These are phyloP conservation scores for Suillus subluteus DNA, from an alignment of 768 basidiomycete species.

Conservation along the genomic window DNA sequence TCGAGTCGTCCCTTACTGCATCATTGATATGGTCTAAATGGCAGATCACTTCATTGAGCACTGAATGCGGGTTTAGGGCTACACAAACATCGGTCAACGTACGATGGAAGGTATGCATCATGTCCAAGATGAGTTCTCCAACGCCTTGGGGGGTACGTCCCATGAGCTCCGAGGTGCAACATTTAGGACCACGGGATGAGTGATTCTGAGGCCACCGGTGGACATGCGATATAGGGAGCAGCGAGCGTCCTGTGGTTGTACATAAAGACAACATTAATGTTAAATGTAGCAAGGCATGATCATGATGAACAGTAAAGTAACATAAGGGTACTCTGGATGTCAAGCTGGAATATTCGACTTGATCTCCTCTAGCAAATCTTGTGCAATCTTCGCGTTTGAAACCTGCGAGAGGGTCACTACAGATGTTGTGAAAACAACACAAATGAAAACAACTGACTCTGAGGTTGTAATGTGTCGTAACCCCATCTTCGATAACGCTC, in stretches of 20 bases:
- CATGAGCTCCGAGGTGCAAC: background rate
- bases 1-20: background rate
- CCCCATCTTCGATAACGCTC: constrained; percentile 66
- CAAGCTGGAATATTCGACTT: constrained; percentile 44
- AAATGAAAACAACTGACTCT: constrained; percentile 49
- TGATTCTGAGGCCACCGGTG: background rate
- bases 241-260: constrained; percentile 8
- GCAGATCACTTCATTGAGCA: background rate
- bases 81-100: constrained; percentile 1
- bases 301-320: constrained; percentile 22
- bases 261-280: constrained; percentile 31
- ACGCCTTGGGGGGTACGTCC: background rate
- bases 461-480: constrained; percentile 72
- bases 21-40: background rate
- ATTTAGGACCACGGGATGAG: background rate
- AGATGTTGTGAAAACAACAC: constrained; percentile 13
- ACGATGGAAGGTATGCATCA: background rate
- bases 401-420: constrained; percentile 45
- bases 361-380: constrained; percentile 64
- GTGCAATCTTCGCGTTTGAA: constrained; percentile 69
- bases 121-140: constrained; percentile 5
- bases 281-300: constrained; percentile 32
- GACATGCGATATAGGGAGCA: constrained; percentile 5
- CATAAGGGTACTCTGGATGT: constrained; percentile 16
- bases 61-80: background rate